Percentiles rank a stretch among this genome's conserved stretches.
Conservation (phyloP, 495 filamentous ascomycete species). For the Hypomontagnella submonticulosa region DNA sequence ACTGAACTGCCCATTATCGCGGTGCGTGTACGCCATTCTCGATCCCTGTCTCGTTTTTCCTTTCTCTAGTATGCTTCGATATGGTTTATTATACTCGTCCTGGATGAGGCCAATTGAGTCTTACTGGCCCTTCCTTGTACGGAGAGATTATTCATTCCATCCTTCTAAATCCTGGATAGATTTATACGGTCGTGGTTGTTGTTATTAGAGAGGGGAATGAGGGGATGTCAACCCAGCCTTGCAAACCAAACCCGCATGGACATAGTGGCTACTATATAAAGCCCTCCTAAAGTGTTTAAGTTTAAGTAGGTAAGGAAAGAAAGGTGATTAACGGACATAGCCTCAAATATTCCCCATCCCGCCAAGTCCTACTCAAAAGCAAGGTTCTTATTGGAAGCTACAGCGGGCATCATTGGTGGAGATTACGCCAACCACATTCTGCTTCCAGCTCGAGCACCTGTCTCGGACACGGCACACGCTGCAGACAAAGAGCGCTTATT, state of each 20-base stretch:
- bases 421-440: slow-evolving; percentile 29
- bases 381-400: slow-evolving; percentile 16
- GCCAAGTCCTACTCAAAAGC: slow-evolving; percentile 26
- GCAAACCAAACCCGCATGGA: slow-evolving; percentile 16
- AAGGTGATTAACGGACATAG: slow-evolving; percentile 28
- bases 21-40: slow-evolving; percentile 48
- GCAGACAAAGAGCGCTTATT: not conserved
- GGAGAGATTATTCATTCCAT: slow-evolving; percentile 8
- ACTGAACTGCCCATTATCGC: slow-evolving; percentile 57
- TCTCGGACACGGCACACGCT: slow-evolving; percentile 12
- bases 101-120: not conserved
- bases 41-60: slow-evolving; percentile 1
- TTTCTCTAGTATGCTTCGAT: not conserved
- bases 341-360: slow-evolving; percentile 31
- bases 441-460: slow-evolving; percentile 16
- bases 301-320: slow-evolving; percentile 19
- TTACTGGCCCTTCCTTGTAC: slow-evolving; percentile 8
- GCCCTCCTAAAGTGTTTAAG: slow-evolving; percentile 11
- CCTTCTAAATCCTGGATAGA: not conserved
- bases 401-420: slow-evolving; percentile 26
- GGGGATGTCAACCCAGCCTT: slow-evolving; percentile 16
- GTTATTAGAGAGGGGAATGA: slow-evolving; percentile 10
- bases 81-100: not conserved
- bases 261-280: slow-evolving; percentile 34
- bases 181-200: slow-evolving; percentile 1